Evolutionary conservation across 1,139 yeast genomes (phyloP).

Genomic region (Geotrichum bryndzae): DNA sequence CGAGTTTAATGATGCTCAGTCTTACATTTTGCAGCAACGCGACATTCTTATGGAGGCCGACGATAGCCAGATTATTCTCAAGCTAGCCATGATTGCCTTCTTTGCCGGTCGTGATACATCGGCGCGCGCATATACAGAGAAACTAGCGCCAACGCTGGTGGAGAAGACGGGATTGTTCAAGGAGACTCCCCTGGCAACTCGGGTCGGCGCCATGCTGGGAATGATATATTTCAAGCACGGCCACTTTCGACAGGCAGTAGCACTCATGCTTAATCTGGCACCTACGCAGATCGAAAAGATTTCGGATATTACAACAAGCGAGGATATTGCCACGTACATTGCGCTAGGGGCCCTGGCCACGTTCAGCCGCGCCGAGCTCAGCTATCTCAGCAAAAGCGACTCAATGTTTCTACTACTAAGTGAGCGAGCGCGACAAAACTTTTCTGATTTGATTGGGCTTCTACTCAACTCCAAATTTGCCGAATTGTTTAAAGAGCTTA

Average conservation of each 20-base stretch:
- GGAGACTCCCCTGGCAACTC: conserved; percentile 1
- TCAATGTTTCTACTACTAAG: conserved; percentile 63
- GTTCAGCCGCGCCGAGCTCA: conserved; percentile 24
- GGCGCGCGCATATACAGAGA: conserved; percentile 10
- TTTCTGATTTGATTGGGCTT: conserved; percentile 18
- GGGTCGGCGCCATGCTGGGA: conserved; percentile 13
- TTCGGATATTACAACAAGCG: conserved; percentile 6
- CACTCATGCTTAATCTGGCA: conserved; percentile 8
- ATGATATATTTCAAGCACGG: conserved; percentile 9
- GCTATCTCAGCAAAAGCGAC: conserved; percentile 38
- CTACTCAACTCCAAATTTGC: conserved; percentile 16
- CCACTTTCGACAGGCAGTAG: conserved; percentile 11
- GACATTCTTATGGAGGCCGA: conserved; percentile 3
- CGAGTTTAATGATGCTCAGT: conserved; percentile 10
- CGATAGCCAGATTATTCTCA: neutral
- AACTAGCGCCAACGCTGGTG: conserved; percentile 2
- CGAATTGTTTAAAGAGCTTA: conserved; percentile 20
- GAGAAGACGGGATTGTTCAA: neutral
- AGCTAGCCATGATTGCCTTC: conserved; percentile 2
- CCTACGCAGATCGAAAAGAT: neutral
- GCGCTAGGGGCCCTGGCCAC: conserved; percentile 27
- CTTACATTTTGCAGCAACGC: conserved; percentile 8
- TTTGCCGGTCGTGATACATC: conserved; percentile 4
- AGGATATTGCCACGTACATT: conserved; percentile 23
- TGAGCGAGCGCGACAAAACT: conserved; percentile 29